phyloP scores from a whole-genome alignment of 768 basidiomycete genomes.

The Xerocomellus amylosporus region DNA sequence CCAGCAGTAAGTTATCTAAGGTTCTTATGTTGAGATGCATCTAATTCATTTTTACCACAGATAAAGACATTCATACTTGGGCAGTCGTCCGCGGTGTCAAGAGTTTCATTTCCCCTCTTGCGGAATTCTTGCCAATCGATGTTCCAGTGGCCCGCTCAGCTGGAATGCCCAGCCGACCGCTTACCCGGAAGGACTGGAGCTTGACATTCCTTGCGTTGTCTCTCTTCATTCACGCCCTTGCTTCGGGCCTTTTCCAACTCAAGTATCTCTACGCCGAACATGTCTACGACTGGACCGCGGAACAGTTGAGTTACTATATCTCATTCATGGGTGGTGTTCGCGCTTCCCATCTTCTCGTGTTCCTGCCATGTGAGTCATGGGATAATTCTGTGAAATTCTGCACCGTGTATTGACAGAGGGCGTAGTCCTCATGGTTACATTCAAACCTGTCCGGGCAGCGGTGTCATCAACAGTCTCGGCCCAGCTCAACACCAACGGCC shows the following conservation, averaged over 20 bases:
- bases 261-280: conserved; percentile 81
- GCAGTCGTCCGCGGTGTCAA: conserved; percentile 29
- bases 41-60: background rate
- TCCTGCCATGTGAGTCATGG: conserved; percentile 60
- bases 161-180: conserved; percentile 61
- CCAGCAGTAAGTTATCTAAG: conserved; percentile 9
- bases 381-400: conserved; percentile 22
- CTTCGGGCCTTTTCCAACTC: conserved; percentile 68
- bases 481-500: conserved; percentile 3
- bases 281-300: conserved; percentile 64
- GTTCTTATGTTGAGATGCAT: background rate
- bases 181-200: conserved; percentile 64
- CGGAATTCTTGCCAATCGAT: conserved; percentile 62
- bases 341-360: conserved; percentile 60
- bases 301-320: conserved; percentile 73
- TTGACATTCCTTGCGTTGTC: conserved; percentile 65
- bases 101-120: conserved; percentile 60
- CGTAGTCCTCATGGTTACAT: conserved; percentile 56
- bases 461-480: conserved; percentile 5
- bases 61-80: conserved; percentile 8
- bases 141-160: conserved; percentile 40
- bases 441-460: conserved; percentile 46
- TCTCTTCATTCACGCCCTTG: conserved; percentile 61
- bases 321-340: conserved; percentile 63
- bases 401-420: conserved; percentile 29